Evolutionary conservation across 2,329 filamentous ascomycete species (phyloP).

Genomic region (Pseudogymnoascus sp.): DNA sequence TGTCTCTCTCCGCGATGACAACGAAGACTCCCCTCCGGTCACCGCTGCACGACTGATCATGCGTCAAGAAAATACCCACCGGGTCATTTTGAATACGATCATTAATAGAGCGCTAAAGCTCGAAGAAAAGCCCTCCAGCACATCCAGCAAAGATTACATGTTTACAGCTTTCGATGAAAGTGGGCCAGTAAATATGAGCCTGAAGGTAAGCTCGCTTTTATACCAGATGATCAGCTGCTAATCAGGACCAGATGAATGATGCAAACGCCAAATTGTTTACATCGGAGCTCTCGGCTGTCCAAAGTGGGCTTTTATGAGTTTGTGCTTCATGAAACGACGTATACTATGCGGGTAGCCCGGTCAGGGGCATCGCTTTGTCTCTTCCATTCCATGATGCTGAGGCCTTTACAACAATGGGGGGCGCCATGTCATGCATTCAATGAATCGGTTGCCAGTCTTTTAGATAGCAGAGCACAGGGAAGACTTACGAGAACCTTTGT

Average conservation of each 20-base stretch:
- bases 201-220: conserved; percentile 43
- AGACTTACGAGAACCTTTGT: conserved; percentile 6
- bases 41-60: conserved; percentile 61
- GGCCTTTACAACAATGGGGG: neutral
- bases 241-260: conserved; percentile 26
- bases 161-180: conserved; percentile 56
- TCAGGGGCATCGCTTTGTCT: neutral
- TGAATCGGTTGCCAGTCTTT: neutral
- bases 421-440: neutral
- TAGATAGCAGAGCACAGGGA: neutral
- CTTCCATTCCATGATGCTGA: neutral
- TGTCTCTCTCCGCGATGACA: conserved; percentile 43
- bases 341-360: neutral
- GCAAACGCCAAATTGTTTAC: conserved; percentile 26
- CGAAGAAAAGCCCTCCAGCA: conserved; percentile 60
- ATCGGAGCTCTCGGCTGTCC: conserved; percentile 29
- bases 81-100: conserved; percentile 78
- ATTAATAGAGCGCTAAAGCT: conserved; percentile 74
- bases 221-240: conserved; percentile 9
- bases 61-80: conserved; percentile 81
- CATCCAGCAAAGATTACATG: conserved; percentile 54
- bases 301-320: conserved; percentile 25
- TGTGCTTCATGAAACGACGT: conserved; percentile 3
- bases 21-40: conserved; percentile 20
- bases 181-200: conserved; percentile 50